Evolutionary conservation across 129 eudicot species (phyloP), one percentile per base, ranked within the genome.

Genomic region (Flaveria brownii): DNA sequence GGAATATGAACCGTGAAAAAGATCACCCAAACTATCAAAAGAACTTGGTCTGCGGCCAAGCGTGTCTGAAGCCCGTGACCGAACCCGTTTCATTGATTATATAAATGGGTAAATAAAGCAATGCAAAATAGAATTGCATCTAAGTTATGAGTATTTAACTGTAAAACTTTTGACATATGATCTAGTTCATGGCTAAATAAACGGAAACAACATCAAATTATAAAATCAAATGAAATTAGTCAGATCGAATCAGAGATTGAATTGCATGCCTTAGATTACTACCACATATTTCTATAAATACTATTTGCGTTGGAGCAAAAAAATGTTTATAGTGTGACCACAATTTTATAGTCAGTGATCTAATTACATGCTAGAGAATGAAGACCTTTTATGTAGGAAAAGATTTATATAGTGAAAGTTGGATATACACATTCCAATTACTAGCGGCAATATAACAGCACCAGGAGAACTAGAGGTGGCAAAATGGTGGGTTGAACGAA

Each of bases 11-110:
- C 64, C 2, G 5, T 30, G 51, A 51, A 36, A 2, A 30, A 36
- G 65, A 54, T 56, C 18, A 33, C 36, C 71, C 26, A 74, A 60
- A 23, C 17, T 10, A 25, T 62, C 28, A 45, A 20, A 73, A 60
- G 16, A 26, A 59, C 47, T 15, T 64, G 20, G 33, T 62, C 68
- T 13, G 13, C 47, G 8, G 70, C 23, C 13, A 65, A 39, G 36
- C 18, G 11, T 64, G 70, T 2, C 14, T 64, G 23, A 16, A 5
- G 4, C 25, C 23, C 5, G 6, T 30, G 6, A 33, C 13, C 9
- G n/a, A 28, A 16, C 17, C 47, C 23, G 13, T 30, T 36, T 7
- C 47, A 64, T 12, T 12, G 45, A 64, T 33, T 25, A 61, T 61
- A 25, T 61, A 25, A 25, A 23, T 1, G 3, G 41, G 17, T 61